Percentiles rank a stretch among this genome's conserved stretches.
phyloP scores from a whole-genome alignment of 2,329 filamentous ascomycete species.

The Sporothrix pseudoabietina region DNA sequence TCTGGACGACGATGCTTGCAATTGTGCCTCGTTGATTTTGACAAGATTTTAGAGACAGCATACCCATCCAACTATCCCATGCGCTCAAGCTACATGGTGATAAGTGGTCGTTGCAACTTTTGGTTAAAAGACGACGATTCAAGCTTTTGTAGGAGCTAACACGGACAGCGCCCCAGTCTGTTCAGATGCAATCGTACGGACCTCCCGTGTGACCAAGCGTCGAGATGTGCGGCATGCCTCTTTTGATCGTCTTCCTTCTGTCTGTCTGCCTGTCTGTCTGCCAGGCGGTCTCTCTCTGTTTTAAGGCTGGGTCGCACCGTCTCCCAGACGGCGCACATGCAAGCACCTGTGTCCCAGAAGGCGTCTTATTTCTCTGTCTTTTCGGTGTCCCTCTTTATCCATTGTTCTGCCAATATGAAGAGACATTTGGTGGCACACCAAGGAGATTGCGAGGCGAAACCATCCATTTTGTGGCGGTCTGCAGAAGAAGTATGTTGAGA shows the following conservation, averaged over 20 bases:
- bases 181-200: background rate
- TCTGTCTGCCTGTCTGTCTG: background rate
- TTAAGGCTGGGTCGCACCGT: background rate
- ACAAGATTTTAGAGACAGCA: background rate
- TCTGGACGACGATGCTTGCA: conserved; percentile 10
- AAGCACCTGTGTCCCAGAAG: background rate
- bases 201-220: conserved; percentile 11
- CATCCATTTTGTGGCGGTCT: background rate
- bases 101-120: background rate
- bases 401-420: background rate
- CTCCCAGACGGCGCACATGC: background rate
- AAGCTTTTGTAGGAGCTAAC: background rate
- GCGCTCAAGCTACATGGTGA: background rate
- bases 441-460: background rate
- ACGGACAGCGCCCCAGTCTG: background rate
- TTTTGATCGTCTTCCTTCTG: background rate
- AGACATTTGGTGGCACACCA: conserved; percentile 11
- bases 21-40: background rate
- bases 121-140: background rate
- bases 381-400: too few species aligned
- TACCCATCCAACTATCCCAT: conserved; percentile 1
- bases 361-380: background rate
- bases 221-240: background rate
- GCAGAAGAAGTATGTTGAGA: background rate
- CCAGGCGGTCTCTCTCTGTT: conserved; percentile 8